phyloP scores from a whole-genome alignment of 148 eudicot species.

The Diospyros lotus region DNA sequence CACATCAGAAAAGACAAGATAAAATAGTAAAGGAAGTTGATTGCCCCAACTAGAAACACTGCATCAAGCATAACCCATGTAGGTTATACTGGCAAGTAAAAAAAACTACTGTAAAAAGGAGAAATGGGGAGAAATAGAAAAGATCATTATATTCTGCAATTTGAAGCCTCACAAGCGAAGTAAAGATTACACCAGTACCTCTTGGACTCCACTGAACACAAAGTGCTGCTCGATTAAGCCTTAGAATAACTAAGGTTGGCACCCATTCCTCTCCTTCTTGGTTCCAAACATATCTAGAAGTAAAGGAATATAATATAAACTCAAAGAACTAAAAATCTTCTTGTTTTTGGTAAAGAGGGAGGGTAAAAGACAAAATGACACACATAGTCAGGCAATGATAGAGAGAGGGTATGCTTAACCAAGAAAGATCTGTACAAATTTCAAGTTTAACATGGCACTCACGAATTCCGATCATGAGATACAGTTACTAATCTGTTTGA shows the following conservation, averaged over 20 bases:
- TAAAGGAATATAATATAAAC: background rate
- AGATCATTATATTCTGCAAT: conserved; percentile 1
- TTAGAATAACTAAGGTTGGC: conserved; percentile 91
- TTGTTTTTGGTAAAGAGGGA: background rate
- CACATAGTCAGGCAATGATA: background rate
- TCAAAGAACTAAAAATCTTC: background rate
- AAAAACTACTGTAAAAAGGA: background rate
- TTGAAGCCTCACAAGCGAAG: conserved; percentile 5
- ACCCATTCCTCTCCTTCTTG: conserved; percentile 86
- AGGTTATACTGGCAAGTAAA: background rate
- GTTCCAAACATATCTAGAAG: conserved; percentile 88
- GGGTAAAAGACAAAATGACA: background rate
- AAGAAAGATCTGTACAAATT: background rate
- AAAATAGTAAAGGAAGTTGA: background rate
- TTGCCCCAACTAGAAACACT: background rate
- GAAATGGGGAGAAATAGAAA: background rate
- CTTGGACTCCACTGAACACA: conserved; percentile 98
- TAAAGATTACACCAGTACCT: conserved; percentile 40
- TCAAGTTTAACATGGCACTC: conserved; percentile 33
- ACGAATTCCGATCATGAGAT: conserved; percentile 99
- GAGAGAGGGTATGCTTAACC: background rate
- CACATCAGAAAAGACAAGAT: background rate
- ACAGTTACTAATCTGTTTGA: conserved; percentile 88
- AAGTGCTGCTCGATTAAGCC: conserved; percentile 95
- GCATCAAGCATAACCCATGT: background rate